Percentiles rank a stretch among this genome's conserved stretches.
These are phyloP conservation scores for Penicillium janthinellum DNA, from an alignment of 2,329 filamentous ascomycete species.

Conservation along the genomic window DNA sequence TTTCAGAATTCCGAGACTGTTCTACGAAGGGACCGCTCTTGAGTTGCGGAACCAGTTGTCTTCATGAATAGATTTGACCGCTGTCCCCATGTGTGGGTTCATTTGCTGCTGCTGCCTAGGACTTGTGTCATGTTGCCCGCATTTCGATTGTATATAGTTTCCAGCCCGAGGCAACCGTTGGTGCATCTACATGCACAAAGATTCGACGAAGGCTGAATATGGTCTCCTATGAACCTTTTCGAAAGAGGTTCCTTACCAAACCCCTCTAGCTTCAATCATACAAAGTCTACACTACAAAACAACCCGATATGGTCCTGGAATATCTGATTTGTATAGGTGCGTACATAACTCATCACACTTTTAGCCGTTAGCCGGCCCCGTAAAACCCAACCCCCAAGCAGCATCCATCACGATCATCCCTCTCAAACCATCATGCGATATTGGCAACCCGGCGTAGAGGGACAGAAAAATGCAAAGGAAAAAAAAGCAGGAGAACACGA, in stretches of 20 bases:
- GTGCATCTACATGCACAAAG: background rate
- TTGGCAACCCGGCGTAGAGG: slow-evolving; percentile 20
- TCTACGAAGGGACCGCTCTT: background rate
- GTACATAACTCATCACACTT: slow-evolving; percentile 32
- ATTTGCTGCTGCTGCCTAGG: slow-evolving; percentile 4
- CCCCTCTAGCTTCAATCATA: background rate
- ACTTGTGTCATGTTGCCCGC: slow-evolving; percentile 15
- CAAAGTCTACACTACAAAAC: background rate
- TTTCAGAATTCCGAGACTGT: background rate
- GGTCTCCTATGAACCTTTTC: too few species aligned
- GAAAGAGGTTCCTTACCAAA: background rate
- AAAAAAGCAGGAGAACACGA: slow-evolving; percentile 18
- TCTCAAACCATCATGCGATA: slow-evolving; percentile 23
- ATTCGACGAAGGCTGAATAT: background rate
- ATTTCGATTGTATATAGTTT: slow-evolving; percentile 31
- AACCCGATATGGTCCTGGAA: slow-evolving; percentile 6
- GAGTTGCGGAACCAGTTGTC: slow-evolving; percentile 10
- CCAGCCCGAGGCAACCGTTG: slow-evolving; percentile 7
- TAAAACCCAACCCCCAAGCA: slow-evolving; percentile 19
- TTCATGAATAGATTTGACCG: slow-evolving; percentile 25
- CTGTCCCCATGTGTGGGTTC: slow-evolving; percentile 12
- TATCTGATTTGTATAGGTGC: slow-evolving; percentile 26
- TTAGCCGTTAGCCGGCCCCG: slow-evolving; percentile 15
- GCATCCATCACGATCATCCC: slow-evolving; percentile 23
- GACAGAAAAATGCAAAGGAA: slow-evolving; percentile 23